These are phyloP conservation scores for Nicotiana obtusifolia DNA, from an alignment of 257 asterid species.

Conservation along the genomic window DNA sequence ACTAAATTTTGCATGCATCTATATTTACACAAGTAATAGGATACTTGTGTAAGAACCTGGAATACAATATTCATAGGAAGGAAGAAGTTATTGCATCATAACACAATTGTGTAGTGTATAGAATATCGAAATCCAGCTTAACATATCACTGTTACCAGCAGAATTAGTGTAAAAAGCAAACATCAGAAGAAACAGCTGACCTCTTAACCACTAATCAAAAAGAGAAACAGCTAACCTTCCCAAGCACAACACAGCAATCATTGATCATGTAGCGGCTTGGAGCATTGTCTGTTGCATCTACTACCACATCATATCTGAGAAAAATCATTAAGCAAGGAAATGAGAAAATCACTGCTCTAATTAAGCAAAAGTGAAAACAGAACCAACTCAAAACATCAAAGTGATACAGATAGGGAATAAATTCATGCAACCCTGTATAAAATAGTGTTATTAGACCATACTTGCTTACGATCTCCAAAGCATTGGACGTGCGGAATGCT, in stretches of 20 bases:
- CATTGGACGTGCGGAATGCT: conserved; percentile 78
- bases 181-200: not conserved
- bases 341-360: conserved; percentile 6
- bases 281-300: conserved; percentile 95
- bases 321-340: conserved; percentile 17
- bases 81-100: not conserved
- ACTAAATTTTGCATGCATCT: too few species aligned
- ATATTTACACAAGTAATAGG: too few species aligned
- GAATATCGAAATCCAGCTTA: not conserved
- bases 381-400: not conserved
- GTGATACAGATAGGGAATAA: not conserved
- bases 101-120: not conserved
- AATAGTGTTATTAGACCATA: conserved; percentile 25
- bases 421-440: not conserved
- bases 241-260: conserved; percentile 86
- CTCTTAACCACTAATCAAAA: not conserved
- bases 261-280: conserved; percentile 97
- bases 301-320: conserved; percentile 78
- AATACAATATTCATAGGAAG: not conserved
- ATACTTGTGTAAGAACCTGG: not conserved
- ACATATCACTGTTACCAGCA: not conserved
- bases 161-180: not conserved
- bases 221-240: conserved; percentile 57
- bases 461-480: conserved; percentile 73
- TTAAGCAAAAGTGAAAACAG: not conserved